Base-by-base conservation (phyloP, 2,329 filamentous ascomycete genomes). In the Chalaropsis ovoidea region DNA sequence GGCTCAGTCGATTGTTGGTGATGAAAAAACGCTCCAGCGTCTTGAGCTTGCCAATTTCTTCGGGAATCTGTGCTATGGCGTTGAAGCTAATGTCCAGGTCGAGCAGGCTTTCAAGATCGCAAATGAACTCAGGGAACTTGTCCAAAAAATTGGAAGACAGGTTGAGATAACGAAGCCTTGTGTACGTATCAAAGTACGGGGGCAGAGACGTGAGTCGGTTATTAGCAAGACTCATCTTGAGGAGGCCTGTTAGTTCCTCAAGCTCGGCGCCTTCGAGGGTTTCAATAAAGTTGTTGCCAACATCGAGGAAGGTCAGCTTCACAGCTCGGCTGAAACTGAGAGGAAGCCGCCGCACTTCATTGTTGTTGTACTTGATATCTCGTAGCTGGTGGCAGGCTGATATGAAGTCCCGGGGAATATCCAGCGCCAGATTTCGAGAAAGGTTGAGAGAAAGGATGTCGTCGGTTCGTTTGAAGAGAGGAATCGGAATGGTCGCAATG, bases 51-150 rank as follows among this genome's bases (percentile, higher is more conserved):
- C 91, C 90, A 69, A 99, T 89, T 69, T 86, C 79, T 15, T 87
- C 85, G 0, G 92, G 91, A 7, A 99, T 77, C 64, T 79, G 82
- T 11, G 83, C 83, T 68, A 99, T 96, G 49, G 86, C 84, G 73
- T 99, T 99, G 82, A 99, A 99, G 74, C 93, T 97, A 72, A 99
- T 85, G 72, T 99, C 94, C 49, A 99, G 82, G 73, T 99, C 93
- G 13, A 96, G 89, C 58, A 99, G 77, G 54, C 87, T 91, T 69
- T 85, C 85, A 22, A 99, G 78, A 27, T 90, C 82, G 74, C 90
- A 93, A 24, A 99, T 79, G 71, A 95, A 95, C 24, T 86, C 80
- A 0, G 94, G 94, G 69, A 99, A 95, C 49, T 83, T 83, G 66
- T 87, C 86, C 65, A 99, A 81, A 68, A 89, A 92, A 74, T 99